Conservation (phyloP, 768 basidiomycete genomes). For the Baorangia bicolor region DNA sequence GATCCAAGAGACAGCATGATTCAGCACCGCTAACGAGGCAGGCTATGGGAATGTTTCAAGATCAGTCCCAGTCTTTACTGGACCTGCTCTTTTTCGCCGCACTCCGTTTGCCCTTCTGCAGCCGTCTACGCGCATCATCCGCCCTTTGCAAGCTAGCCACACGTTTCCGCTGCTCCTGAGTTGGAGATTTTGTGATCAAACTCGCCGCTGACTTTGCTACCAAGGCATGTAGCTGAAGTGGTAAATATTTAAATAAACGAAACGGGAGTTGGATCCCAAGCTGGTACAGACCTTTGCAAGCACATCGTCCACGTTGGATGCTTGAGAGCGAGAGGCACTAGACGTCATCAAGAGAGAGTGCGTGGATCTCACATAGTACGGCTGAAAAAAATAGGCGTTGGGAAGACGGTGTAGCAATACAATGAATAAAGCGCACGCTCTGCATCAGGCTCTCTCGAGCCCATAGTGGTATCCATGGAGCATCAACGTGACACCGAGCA, state of each 20-base stretch:
- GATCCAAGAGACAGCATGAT: neutral
- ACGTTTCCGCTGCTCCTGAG: slow-evolving; percentile 25
- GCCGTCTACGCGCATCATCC: slow-evolving; percentile 20
- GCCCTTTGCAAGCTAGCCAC: slow-evolving; percentile 23
- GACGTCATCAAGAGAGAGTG: slow-evolving; percentile 70
- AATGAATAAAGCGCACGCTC: slow-evolving; percentile 42
- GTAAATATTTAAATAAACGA: neutral
- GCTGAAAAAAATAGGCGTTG: slow-evolving; percentile 36
- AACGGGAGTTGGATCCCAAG: neutral
- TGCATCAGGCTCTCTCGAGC: slow-evolving; percentile 45
- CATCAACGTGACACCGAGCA: slow-evolving; percentile 55
- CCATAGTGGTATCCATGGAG: slow-evolving; percentile 72
- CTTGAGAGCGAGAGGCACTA: slow-evolving; percentile 69
- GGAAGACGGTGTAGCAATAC: neutral
- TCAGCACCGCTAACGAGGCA: neutral
- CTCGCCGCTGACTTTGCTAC: slow-evolving; percentile 23
- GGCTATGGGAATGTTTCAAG: neutral
- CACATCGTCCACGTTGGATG: slow-evolving; percentile 73
- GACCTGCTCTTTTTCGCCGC: slow-evolving; percentile 27
- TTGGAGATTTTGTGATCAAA: slow-evolving; percentile 24
- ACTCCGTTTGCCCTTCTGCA: slow-evolving; percentile 30
- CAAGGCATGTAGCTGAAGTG: slow-evolving; percentile 28
- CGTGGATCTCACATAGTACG: slow-evolving; percentile 65
- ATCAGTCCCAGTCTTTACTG: slow-evolving; percentile 28
- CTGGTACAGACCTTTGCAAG: slow-evolving; percentile 52